phyloP scores from a whole-genome alignment of 352 stramenopile species.

The Globisporangium polare region DNA sequence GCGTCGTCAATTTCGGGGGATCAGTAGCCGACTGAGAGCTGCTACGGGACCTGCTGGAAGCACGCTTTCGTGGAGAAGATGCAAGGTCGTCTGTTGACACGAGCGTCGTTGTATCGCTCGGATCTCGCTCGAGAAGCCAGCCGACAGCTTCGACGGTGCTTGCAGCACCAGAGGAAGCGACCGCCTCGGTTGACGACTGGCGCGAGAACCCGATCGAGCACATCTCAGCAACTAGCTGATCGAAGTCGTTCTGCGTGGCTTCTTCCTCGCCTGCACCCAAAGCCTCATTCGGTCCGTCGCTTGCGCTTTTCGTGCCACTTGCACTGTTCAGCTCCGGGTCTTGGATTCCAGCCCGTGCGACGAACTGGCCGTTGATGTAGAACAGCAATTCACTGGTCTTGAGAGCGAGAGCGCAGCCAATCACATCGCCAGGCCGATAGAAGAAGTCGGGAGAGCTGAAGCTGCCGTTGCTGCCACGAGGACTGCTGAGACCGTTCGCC shows the following conservation, averaged over 20 bases:
- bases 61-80: slow-evolving; percentile 2
- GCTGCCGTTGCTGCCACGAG: slow-evolving; percentile 26
- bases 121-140: slow-evolving; percentile 34
- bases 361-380: slow-evolving; percentile 52
- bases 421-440: slow-evolving; percentile 41
- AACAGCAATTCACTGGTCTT: slow-evolving; percentile 36
- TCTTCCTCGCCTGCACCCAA: not conserved
- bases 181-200: slow-evolving; percentile 29
- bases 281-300: not conserved
- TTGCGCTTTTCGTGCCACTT: not conserved
- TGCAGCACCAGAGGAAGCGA: slow-evolving; percentile 24
- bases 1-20: not conserved
- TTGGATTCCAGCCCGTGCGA: slow-evolving; percentile 18
- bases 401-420: slow-evolving; percentile 43
- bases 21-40: slow-evolving; percentile 8
- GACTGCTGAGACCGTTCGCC: slow-evolving; percentile 27
- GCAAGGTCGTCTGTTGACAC: not conserved
- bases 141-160: slow-evolving; percentile 28
- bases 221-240: slow-evolving; percentile 48
- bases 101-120: not conserved
- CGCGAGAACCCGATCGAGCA: slow-evolving; percentile 46
- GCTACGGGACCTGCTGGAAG: slow-evolving; percentile 6
- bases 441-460: slow-evolving; percentile 45
- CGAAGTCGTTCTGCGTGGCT: slow-evolving; percentile 25
- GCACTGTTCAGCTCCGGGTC: not conserved